Evolutionary conservation across 257 asterid species (phyloP), one percentile per base, ranked within the genome.

Genomic region (Ophiorrhiza pumila): DNA sequence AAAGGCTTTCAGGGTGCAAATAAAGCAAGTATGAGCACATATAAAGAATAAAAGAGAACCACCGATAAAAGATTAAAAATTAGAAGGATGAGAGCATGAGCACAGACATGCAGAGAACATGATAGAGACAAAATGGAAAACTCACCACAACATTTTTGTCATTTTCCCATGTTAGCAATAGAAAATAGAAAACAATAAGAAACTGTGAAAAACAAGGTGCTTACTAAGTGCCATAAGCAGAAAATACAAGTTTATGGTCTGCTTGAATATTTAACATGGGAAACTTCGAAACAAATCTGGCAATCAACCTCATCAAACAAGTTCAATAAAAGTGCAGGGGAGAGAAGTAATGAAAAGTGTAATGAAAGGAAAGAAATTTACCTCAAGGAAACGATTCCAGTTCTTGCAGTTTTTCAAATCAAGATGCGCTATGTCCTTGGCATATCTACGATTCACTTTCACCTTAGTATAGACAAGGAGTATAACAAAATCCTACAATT

Each of bases 301-400:
- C 18, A 37, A 69, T 10, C 20, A 69, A 53, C 52, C 25, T 52
- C 72, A 5, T 64, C 42, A 60, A 46, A 43, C 37, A 58, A 42
- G 5, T 65, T 61, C 56, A 65, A 32, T 23, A 20, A 34, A 6
- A 2, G 31, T 60, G 35, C 60, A 72, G 35, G 39, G 3, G 8
- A 37, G 23, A n/a, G 42, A 46, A 74, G n/a, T n/a, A n/a, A 31
- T 18, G 20, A 56, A 37, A 3, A 34, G 9, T n/a, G 9, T 20
- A 23, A 22, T 3, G 64, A 66, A 50, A 68, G 47, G 47, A 68
- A 43, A 47, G 31, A 46, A 64, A 45, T 32, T 79, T 45, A 95
- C 99, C 99, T 95, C 99, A 71, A 95, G 96, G 80, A 95, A 92
- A 68, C 96, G 98, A 80, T 95, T 92, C 99, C 99, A 95, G 64